A percentile compares a stretch with the other conserved stretches of the same genome.
Evolutionary conservation across 192 early-diverging fungal genomes (phyloP).

Genomic region (Phycomyces blakesleeanus): DNA sequence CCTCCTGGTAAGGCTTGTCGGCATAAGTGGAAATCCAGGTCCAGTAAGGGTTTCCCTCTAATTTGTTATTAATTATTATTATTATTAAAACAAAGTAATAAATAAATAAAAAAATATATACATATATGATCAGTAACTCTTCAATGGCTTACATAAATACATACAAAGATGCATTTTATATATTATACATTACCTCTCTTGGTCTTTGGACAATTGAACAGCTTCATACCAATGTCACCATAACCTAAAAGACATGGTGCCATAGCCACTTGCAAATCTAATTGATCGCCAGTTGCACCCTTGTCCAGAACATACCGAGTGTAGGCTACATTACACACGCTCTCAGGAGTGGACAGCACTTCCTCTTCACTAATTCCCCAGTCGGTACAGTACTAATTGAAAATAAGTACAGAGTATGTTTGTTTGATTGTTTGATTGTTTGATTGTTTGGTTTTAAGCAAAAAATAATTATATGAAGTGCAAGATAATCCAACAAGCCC

Average conservation of each 20-base stretch:
- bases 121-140: too few relatives aligned
- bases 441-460: too few relatives aligned
- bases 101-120: too few relatives aligned
- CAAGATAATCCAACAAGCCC: not conserved
- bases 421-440: too few relatives aligned
- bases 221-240: slow-evolving; percentile 65
- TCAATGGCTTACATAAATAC: too few relatives aligned
- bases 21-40: slow-evolving; percentile 75
- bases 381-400: slow-evolving; percentile 55
- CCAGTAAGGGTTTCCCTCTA: slow-evolving; percentile 78
- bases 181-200: slow-evolving; percentile 38
- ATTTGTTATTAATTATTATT: not conserved
- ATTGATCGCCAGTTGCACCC: slow-evolving; percentile 61
- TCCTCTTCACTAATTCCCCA: slow-evolving; percentile 74
- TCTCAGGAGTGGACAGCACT: slow-evolving; percentile 65
- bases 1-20: slow-evolving; percentile 61
- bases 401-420: not conserved
- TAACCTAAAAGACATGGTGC: slow-evolving; percentile 84
- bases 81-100: not conserved
- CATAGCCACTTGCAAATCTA: slow-evolving; percentile 79
- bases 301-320: slow-evolving; percentile 80
- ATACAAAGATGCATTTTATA: not conserved
- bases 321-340: slow-evolving; percentile 75
- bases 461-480: too few relatives aligned
- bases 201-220: slow-evolving; percentile 63